Evolutionary conservation across 768 basidiomycete genomes (phyloP), one percentile per base, ranked within the genome.

Genomic region (Infundibulicybe gibba): DNA sequence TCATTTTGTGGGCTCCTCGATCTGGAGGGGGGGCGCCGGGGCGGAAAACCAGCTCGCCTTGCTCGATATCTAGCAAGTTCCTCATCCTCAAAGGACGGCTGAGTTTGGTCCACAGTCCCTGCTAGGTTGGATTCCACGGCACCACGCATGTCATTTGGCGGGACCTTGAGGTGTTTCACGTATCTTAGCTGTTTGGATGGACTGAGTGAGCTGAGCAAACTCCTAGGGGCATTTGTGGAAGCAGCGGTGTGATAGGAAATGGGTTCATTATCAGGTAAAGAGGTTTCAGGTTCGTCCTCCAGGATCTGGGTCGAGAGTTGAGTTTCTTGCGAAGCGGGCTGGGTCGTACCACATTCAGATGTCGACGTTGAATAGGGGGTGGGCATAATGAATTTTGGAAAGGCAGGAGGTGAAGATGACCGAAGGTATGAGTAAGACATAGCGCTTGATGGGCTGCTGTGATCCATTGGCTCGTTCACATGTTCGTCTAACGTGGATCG

Each of bases 281-380:
- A 38, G 16, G 51, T 50, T 11, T 43, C 21, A 11, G 42, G 41
- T 17, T 52, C 48, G 6, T 50, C 53, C 31, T 63, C 55, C 11
- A 65, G 65, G 5, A 52, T 42, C 39, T 70, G 66, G 3, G 68
- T 68, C 3, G 65, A 67, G 3, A 63, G 62, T 47, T 73, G 71
- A 15, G 70, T 71, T 11, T 56, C 48, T 17, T 54, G 45, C 25
- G 48, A 16, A 43, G 41, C 12, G 47, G 33, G 34, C 25, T 25
- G 25, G 25, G 25, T 25, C 8, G 25, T 8, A 25, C 25, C 25
- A 25, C 25, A 25, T 25, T 25, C 25, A 25, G 25, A 25, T 25
- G 25, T 25, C 8, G 25, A 25, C 25, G 25, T 25, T 8, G 25
- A 25, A 25, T 25, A 25, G 25, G 25, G 25, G 25, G 25, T 25